Conservation (phyloP, 1,139 yeast species). For the Hemisphaericaspora xylanilytica region DNA sequence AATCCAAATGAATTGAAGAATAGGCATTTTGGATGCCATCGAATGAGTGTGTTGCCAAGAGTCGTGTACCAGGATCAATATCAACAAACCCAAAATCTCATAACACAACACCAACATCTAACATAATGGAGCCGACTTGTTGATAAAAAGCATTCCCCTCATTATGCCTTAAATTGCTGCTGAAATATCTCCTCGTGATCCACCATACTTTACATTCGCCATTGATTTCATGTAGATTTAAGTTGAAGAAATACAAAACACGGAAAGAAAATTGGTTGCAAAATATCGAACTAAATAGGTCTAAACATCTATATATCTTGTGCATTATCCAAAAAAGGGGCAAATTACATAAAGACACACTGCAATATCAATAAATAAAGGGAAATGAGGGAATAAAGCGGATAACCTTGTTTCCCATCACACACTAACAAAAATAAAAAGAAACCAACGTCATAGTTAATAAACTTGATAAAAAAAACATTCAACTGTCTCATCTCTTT, state of each 20-base stretch:
- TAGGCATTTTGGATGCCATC: background rate
- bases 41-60: background rate
- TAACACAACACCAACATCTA: no score
- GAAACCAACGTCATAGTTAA: background rate
- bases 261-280: background rate
- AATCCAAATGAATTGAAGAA: background rate
- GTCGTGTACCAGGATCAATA: background rate
- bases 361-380: background rate
- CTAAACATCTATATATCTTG: conserved; percentile 1
- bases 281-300: background rate
- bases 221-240: no score
- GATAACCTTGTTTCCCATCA: background rate
- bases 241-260: background rate
- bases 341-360: background rate
- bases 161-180: no score
- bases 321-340: background rate
- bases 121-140: no score
- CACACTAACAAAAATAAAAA: background rate
- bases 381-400: background rate
- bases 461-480: background rate
- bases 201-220: no score
- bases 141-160: no score
- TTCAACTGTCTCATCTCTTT: no score
- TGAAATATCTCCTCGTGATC: no score
- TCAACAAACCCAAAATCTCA: no score